A percentile compares a stretch with the other conserved stretches of the same genome.
These are phyloP conservation scores for Sporothrix protearum DNA, from an alignment of 2,329 filamentous ascomycete species.

Conservation along the genomic window DNA sequence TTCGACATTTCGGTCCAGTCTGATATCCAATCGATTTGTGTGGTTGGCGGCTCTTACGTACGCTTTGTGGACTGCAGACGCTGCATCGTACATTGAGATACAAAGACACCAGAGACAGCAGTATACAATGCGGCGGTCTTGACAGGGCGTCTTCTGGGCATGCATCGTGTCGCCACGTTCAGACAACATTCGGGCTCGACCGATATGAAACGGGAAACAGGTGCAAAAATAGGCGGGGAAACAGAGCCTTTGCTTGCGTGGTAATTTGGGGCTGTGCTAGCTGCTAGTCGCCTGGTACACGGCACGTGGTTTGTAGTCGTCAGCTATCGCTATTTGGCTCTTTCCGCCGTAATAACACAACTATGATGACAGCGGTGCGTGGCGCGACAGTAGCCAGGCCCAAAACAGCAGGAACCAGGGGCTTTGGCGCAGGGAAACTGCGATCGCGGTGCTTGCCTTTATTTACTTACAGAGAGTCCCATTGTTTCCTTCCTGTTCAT, in stretches of 20 bases:
- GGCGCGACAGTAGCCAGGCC: not conserved
- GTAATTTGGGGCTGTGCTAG: constrained; percentile 20
- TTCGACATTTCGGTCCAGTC: not conserved
- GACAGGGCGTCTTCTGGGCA: not conserved
- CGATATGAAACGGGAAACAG: not conserved
- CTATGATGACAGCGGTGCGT: not conserved
- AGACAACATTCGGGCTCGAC: not conserved
- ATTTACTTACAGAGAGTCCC: constrained; percentile 6
- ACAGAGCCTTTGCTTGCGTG: constrained; percentile 20
- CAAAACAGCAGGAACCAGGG: not conserved
- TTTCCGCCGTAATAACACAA: not conserved
- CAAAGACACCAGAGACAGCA: not conserved
- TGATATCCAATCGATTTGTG: not conserved
- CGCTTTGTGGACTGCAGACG: constrained; percentile 1
- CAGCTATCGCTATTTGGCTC: not conserved
- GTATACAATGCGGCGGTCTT: not conserved
- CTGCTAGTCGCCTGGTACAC: constrained; percentile 7
- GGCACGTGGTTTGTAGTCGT: constrained; percentile 18
- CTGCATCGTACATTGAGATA: not conserved
- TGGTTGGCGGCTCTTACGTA: constrained; percentile 7
- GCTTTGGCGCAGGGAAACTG: not conserved
- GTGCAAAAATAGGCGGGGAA: not conserved
- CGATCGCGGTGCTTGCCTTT: not conserved
- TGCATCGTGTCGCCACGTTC: not conserved
- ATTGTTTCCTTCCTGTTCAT: not conserved